Evolutionary conservation across 2,329 filamentous ascomycete genomes (phyloP).

Genomic region (Aureobasidium sp.): DNA sequence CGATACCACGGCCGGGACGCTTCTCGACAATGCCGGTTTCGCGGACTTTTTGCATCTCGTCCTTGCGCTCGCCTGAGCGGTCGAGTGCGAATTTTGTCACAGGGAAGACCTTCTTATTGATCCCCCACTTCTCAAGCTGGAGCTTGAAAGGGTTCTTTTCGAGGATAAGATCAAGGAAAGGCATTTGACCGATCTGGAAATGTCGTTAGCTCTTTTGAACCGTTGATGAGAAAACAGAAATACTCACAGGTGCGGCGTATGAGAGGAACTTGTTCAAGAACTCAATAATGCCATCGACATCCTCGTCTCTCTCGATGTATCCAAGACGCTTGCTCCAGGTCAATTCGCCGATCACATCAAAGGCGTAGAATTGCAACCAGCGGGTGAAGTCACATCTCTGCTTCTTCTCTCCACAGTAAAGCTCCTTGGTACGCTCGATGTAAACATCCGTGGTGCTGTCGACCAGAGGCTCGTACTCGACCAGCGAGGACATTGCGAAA

Average conservation of each 20-base stretch:
- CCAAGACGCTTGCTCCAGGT: constrained; percentile 69
- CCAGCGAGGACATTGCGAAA: constrained; percentile 68
- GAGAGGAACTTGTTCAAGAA: constrained; percentile 58
- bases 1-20: constrained; percentile 37
- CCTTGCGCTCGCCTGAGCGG: constrained; percentile 57
- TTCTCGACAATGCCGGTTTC: constrained; percentile 30
- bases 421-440: constrained; percentile 42
- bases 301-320: constrained; percentile 65
- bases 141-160: constrained; percentile 69
- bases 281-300: constrained; percentile 64
- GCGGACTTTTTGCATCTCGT: constrained; percentile 43
- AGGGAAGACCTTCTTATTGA: constrained; percentile 62
- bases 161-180: constrained; percentile 59
- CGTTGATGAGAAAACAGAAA: background rate
- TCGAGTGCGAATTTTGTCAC: constrained; percentile 63
- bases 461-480: constrained; percentile 73
- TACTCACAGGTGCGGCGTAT: constrained; percentile 60
- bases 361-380: constrained; percentile 75
- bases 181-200: constrained; percentile 61
- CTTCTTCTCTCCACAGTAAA: constrained; percentile 31
- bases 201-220: background rate
- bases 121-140: constrained; percentile 56
- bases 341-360: constrained; percentile 72
- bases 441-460: constrained; percentile 67
- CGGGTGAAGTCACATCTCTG: constrained; percentile 55